Evolutionary conservation across 495 filamentous ascomycete genomes (phyloP).

Genomic region (Annulohypoxylon nitens): DNA sequence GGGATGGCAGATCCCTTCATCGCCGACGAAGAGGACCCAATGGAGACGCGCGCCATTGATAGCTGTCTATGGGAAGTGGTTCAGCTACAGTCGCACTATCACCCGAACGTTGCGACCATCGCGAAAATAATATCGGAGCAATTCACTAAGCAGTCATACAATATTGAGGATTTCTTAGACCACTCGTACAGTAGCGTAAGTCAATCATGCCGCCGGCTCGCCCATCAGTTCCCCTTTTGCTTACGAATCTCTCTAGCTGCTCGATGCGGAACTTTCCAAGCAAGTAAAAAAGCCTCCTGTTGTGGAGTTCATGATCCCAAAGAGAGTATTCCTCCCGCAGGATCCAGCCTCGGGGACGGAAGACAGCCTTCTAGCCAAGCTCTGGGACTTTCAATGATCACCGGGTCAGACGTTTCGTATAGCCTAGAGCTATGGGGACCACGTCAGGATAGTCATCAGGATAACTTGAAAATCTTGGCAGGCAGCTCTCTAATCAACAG

Average conservation of each 20-base stretch:
- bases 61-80: slow-evolving; percentile 96
- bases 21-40: slow-evolving; percentile 80
- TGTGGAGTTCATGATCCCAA: slow-evolving; percentile 94
- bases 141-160: slow-evolving; percentile 95
- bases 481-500: slow-evolving; percentile 18
- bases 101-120: slow-evolving; percentile 95
- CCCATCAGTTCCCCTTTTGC: slow-evolving; percentile 21
- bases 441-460: slow-evolving; percentile 13
- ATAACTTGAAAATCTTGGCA: slow-evolving; percentile 22
- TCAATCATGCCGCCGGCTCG: slow-evolving; percentile 34
- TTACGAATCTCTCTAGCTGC: slow-evolving; percentile 67
- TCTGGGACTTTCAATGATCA: slow-evolving; percentile 67
- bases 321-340: slow-evolving; percentile 79
- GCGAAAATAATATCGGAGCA: slow-evolving; percentile 95
- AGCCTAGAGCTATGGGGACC: slow-evolving; percentile 12
- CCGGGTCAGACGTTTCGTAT: slow-evolving; percentile 17
- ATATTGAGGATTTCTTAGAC: slow-evolving; percentile 94
- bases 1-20: slow-evolving; percentile 87
- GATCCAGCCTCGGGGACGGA: slow-evolving; percentile 56
- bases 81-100: slow-evolving; percentile 90
- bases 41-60: slow-evolving; percentile 86
- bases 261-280: slow-evolving; percentile 84
- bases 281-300: slow-evolving; percentile 86
- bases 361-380: slow-evolving; percentile 65
- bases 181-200: slow-evolving; percentile 90